Evolutionary conservation across 1,139 yeast species (phyloP).

Genomic region (Sugiyamaella paludigena): DNA sequence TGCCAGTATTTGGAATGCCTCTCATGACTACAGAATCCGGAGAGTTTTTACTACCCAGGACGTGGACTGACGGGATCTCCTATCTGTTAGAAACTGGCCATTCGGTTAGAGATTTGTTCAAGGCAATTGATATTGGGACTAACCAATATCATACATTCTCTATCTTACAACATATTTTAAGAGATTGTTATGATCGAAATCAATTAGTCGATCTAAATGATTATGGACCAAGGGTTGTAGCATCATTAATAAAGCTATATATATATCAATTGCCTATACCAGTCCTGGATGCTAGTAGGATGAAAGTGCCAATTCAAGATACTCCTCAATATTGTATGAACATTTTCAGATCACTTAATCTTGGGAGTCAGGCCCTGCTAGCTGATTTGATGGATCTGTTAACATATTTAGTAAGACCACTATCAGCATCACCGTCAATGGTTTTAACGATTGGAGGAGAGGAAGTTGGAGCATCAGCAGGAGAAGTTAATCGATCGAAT

Average conservation of each 20-base stretch:
- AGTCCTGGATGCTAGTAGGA: conserved; percentile 31
- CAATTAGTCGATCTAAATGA: conserved; percentile 40
- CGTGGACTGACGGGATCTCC: conserved; percentile 35
- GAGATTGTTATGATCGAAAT: conserved; percentile 40
- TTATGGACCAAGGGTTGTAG: conserved; percentile 39
- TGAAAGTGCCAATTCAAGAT: conserved; percentile 31
- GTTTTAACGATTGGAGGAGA: too few relatives aligned
- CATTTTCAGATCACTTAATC: conserved; percentile 22
- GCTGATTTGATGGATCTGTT: conserved; percentile 26
- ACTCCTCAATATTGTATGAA: conserved; percentile 28
- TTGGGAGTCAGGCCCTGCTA: conserved; percentile 24
- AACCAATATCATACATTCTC: conserved; percentile 4
- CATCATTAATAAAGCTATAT: conserved; percentile 39
- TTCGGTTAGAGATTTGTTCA: conserved; percentile 25
- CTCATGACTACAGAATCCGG: conserved; percentile 18
- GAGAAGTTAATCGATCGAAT: conserved; percentile 11
- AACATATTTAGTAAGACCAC: conserved; percentile 6
- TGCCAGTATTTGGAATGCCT: conserved; percentile 38
- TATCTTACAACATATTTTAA: conserved; percentile 32
- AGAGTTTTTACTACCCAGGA: conserved; percentile 26
- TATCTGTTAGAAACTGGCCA: conserved; percentile 29
- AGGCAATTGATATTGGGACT: conserved; percentile 25
- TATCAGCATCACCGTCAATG: too few relatives aligned
- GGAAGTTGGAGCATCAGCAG: too few relatives aligned
- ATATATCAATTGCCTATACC: conserved; percentile 39